Base-by-base conservation (phyloP, 2,329 filamentous ascomycete genomes). In the Drechslerella coelobrocha region DNA sequence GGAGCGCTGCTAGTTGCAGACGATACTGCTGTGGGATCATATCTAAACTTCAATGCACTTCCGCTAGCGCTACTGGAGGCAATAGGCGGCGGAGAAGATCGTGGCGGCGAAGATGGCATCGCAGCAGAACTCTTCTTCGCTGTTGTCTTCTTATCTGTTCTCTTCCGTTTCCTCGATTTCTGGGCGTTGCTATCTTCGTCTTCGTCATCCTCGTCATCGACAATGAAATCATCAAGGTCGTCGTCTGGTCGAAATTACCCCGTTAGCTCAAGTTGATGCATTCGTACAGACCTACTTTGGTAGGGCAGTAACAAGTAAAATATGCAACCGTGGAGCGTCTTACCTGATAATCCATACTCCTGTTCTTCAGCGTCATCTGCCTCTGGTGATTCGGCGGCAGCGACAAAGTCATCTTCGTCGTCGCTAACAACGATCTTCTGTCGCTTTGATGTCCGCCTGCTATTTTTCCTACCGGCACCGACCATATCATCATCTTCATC, bases 141-240 rank as follows among this genome's bases (percentile, higher is more conserved):
- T n/a, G 81, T 77, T 12, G 82, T 71, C 76, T 85, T 84, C 10
- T 82, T 76, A 6, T 79, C 75, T 1, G 85, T 78, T n/a, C 89
- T 84, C 75, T 84, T 84, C 62, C 89, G 81, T 80, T 96, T 96
- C 77, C 86, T 89, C 0, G 88, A 82, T 23, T 83, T 77, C 75
- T 81, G 73, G 72, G 83, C 77, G 29, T 69, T 52, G 23, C 65
- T 61, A 19, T 85, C 84, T 17, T 87, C 89, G 51, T 96, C 92
- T 0, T 91, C 93, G 43, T 39, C 34, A n/a, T n/a, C n/a, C n/a
- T 95, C 91, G 75, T 97, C 92, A 0, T 89, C 87, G 2, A 89
- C 92, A 23, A 97, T 83, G 76, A 97, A 97, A 78, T 96, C 90
- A 72, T 88, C 91, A 81, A 95, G 86, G 59, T 94, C 90, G 80